phyloP scores from a whole-genome alignment of 371 early-diverging fungal genomes.

The Nematocida minor region DNA sequence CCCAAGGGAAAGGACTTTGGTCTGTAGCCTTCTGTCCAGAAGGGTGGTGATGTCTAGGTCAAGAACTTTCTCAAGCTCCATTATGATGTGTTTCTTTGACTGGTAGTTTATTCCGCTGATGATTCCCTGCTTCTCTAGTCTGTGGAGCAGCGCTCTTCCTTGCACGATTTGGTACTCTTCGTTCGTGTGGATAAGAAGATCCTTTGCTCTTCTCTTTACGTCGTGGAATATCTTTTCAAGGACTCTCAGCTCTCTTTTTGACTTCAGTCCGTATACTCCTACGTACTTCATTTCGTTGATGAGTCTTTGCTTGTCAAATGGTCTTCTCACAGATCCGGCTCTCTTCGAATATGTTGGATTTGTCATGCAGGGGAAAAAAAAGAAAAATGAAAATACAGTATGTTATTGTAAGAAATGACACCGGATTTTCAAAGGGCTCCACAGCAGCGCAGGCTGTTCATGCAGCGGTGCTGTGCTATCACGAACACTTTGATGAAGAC shows the following conservation, averaged over 20 bases:
- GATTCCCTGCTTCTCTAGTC: constrained; percentile 67
- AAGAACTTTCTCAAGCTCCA: constrained; percentile 94
- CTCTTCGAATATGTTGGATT: constrained; percentile 71
- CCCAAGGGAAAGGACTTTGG: constrained; percentile 94
- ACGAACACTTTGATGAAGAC: constrained; percentile 8
- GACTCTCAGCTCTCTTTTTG: constrained; percentile 99
- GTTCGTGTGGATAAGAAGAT: constrained; percentile 88
- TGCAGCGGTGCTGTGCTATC: constrained; percentile 32
- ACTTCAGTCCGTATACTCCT: constrained; percentile 95
- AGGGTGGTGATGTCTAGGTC: constrained; percentile 93
- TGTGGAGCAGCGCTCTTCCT: constrained; percentile 94
- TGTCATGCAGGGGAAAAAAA: constrained; percentile 52
- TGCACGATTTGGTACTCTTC: constrained; percentile 94
- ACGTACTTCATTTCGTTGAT: constrained; percentile 93
- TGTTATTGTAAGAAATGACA: constrained; percentile 52
- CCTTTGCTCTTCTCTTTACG: constrained; percentile 98
- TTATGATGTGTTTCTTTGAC: constrained; percentile 72
- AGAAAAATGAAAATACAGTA: constrained; percentile 53
- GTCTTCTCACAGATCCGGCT: constrained; percentile 93
- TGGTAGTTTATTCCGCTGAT: constrained; percentile 57
- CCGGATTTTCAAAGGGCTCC: constrained; percentile 52
- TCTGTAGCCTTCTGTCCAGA: constrained; percentile 97
- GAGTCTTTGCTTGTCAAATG: constrained; percentile 93
- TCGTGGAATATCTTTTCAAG: constrained; percentile 88
- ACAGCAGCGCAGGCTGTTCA: constrained; percentile 62